These are phyloP conservation scores for Paecilomyces dactylethromorphus DNA, from an alignment of 2,329 filamentous ascomycete species.

Conservation along the genomic window DNA sequence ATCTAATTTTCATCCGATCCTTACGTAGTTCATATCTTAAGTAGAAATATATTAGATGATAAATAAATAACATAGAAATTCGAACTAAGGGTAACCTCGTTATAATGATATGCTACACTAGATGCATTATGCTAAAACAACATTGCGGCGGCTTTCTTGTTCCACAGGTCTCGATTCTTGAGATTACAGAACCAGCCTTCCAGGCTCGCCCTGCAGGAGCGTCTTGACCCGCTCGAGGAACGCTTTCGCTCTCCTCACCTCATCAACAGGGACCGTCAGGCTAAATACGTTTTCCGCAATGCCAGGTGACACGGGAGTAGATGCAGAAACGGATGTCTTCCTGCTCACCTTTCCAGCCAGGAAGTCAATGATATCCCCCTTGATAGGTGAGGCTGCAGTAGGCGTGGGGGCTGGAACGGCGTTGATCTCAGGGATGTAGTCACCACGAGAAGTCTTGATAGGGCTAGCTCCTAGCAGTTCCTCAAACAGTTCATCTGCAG, in stretches of 20 bases:
- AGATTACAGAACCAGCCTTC: conserved; percentile 55
- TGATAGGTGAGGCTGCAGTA: conserved; percentile 33
- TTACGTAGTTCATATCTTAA: neutral
- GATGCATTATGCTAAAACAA: neutral
- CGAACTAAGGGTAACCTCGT: neutral
- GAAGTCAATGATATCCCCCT: conserved; percentile 78
- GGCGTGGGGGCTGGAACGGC: conserved; percentile 36
- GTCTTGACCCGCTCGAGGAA: conserved; percentile 85
- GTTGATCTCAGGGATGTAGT: conserved; percentile 67
- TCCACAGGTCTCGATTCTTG: neutral
- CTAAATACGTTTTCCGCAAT: conserved; percentile 70
- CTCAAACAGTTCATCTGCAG: conserved; percentile 80
- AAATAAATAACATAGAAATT: neutral
- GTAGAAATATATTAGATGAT: neutral
- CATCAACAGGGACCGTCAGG: conserved; percentile 68
- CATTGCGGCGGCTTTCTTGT: neutral
- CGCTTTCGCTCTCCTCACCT: conserved; percentile 71
- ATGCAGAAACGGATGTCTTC: conserved; percentile 20
- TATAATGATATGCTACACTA: neutral
- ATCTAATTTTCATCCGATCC: neutral
- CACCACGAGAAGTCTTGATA: conserved; percentile 46
- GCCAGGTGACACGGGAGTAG: conserved; percentile 32
- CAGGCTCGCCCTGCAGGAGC: conserved; percentile 74
- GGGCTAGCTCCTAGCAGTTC: conserved; percentile 63
- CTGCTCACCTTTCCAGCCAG: conserved; percentile 48